Base-by-base conservation (phyloP, 2,329 filamentous ascomycete genomes). In the Diplodia sapinea region DNA sequence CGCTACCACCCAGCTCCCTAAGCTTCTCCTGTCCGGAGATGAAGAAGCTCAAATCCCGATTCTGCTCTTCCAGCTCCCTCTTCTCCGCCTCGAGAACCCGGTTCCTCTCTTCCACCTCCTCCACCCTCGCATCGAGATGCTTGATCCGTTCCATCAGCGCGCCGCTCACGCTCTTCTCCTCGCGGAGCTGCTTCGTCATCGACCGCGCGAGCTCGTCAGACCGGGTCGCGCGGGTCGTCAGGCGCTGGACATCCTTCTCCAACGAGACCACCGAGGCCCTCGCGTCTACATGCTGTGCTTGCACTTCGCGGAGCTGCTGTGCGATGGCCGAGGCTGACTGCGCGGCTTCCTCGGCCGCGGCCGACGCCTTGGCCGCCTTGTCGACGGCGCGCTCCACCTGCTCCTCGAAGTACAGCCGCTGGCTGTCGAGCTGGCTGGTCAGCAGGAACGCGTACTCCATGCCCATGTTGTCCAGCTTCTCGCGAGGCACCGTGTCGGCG, bases 401-500 rank as follows among this genome's bases (percentile, higher is more conserved):
- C 72, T 96, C 94, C 77, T 98, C 94, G 73, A 96, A 99, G 79
- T 98, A 99, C 0, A 91, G 85, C 11, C 95, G 88, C 77, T 99
- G 95, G 52, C 90, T 93, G 76, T 98, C 95, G 2, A 99, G 87
- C 75, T 99, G 95, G 69, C 90, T 94, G 3, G 92, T 96, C 12
- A 99, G 87, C 1, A 99, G 87, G 75, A 97, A 94, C 0, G 94
- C 95, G 78, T 98, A 99, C 80, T 99, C 95, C 71, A 95, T 86
- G 36, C 92, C 92, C 76, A 98, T 96, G 74, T 88, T 92, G 70
- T 90, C 88, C 54, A 90, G 81, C 74, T 90, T 90, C 75, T 89
- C 87, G 23, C 90, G 83, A 1, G 91, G 90, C 7, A 94, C 90
- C 13, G 89, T 87, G 69, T 93, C 91, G 49, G 87, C 85, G 5